A percentile compares a stretch with the other conserved stretches of the same genome.
These are phyloP conservation scores for Backusella circina DNA, from an alignment of 192 early-diverging fungal species.

Conservation along the genomic window DNA sequence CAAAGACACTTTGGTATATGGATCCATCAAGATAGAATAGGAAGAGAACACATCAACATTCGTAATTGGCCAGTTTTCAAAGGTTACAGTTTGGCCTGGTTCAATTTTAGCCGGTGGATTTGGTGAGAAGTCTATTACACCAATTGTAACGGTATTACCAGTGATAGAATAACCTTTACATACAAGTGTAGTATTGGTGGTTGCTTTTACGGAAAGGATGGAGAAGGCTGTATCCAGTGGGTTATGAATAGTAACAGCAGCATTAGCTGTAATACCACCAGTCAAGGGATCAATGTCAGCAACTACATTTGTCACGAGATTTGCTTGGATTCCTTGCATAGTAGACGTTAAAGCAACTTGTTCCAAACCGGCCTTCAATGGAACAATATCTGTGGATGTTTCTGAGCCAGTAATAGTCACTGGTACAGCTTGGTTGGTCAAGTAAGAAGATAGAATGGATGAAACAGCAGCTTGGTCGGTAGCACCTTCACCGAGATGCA, in stretches of 20 bases:
- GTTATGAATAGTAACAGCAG: constrained; percentile 15
- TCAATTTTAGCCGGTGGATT: background rate
- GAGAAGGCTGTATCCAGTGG: constrained; percentile 18
- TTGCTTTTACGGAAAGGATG: background rate
- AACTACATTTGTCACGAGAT: constrained; percentile 25
- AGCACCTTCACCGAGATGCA: constrained; percentile 34
- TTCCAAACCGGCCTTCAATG: constrained; percentile 41
- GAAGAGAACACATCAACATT: background rate
- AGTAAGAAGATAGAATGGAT: constrained; percentile 35
- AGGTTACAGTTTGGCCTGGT: background rate
- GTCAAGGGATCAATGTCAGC: background rate
- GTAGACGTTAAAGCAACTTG: constrained; percentile 31
- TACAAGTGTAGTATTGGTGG: background rate
- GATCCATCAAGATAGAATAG: background rate
- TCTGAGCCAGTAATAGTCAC: constrained; percentile 35
- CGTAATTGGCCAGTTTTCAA: background rate
- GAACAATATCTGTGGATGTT: constrained; percentile 36
- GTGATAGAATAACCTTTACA: background rate
- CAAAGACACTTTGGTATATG: background rate
- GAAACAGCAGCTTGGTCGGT: constrained; percentile 26
- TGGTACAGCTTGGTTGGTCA: constrained; percentile 27
- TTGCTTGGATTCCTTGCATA: constrained; percentile 45
- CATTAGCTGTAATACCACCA: background rate
- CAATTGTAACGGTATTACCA: background rate
- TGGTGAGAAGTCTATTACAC: background rate